phyloP scores from a whole-genome alignment of 495 filamentous ascomycete genomes.

The Aspergillus conjunctus region DNA sequence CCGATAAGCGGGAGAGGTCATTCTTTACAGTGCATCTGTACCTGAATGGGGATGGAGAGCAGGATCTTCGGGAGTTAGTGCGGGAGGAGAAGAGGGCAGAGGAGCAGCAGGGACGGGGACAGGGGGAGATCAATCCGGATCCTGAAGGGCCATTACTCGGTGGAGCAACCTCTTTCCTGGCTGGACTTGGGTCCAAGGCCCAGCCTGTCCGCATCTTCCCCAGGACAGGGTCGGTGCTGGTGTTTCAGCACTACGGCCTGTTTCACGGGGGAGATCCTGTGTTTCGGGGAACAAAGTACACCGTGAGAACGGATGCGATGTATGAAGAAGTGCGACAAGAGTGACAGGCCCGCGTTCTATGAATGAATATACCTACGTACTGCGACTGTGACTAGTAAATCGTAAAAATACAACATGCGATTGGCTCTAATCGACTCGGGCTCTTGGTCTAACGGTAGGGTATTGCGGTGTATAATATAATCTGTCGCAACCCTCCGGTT shows the following conservation, averaged over 20 bases:
- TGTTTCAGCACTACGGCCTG: constrained; percentile 74
- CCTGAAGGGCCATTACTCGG: constrained; percentile 40
- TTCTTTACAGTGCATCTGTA: constrained; percentile 83
- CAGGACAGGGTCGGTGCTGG: constrained; percentile 67
- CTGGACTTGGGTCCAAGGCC: constrained; percentile 44
- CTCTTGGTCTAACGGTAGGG: too few species aligned
- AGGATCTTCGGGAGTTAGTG: constrained; percentile 39
- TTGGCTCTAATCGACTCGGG: too few species aligned
- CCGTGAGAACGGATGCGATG: constrained; percentile 76
- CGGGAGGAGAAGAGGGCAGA: constrained; percentile 25
- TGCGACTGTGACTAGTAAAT: too few species aligned
- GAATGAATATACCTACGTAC: too few species aligned
- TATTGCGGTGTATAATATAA: too few species aligned
- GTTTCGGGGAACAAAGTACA: constrained; percentile 67
- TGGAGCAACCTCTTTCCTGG: constrained; percentile 64
- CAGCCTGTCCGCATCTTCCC: constrained; percentile 63
- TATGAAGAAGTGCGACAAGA: constrained; percentile 39
- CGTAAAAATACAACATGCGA: too few species aligned
- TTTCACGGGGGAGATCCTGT: constrained; percentile 76
- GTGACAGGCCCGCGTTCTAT: too few species aligned
- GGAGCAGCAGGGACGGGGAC: constrained; percentile 8
- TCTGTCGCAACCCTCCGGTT: too few species aligned
- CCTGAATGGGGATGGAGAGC: constrained; percentile 63
- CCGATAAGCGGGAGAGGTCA: constrained; percentile 59
- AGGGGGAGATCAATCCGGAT: constrained; percentile 7